Conservation (phyloP, 75 land plant genomes). For the Larix kaempferi region DNA sequence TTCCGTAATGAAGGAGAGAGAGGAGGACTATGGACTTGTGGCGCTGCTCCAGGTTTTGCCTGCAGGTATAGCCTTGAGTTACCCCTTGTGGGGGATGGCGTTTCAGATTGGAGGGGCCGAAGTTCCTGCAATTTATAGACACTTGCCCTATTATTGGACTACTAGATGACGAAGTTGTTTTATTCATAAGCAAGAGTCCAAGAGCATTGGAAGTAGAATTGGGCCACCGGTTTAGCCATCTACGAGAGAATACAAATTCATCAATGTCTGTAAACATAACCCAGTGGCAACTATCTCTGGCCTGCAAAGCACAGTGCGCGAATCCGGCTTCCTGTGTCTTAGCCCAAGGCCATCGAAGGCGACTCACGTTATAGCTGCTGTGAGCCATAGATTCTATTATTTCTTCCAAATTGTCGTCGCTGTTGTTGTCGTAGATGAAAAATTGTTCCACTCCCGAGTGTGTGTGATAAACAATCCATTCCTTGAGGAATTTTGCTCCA, state of each 20-base stretch:
- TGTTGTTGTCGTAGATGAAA: slow-evolving; percentile 46
- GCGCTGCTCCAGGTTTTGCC: slow-evolving; percentile 13
- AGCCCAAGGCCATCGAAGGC: slow-evolving; percentile 37
- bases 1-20: slow-evolving; percentile 13
- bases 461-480: slow-evolving; percentile 39
- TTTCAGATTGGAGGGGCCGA: slow-evolving; percentile 31
- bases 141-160: slow-evolving; percentile 25
- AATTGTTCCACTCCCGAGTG: slow-evolving; percentile 29
- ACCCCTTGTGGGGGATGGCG: slow-evolving; percentile 23
- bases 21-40: slow-evolving; percentile 38
- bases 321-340: slow-evolving; percentile 53
- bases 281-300: slow-evolving; percentile 28
- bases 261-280: slow-evolving; percentile 37
- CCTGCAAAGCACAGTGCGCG: slow-evolving; percentile 31
- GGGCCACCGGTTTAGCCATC: not conserved
- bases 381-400: slow-evolving; percentile 4
- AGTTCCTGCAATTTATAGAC: slow-evolving; percentile 22
- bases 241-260: slow-evolving; percentile 29
- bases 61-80: slow-evolving; percentile 46
- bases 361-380: slow-evolving; percentile 9
- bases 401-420: slow-evolving; percentile 31
- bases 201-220: slow-evolving; percentile 1
- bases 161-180: not conserved
- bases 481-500: slow-evolving; percentile 30
- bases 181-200: not conserved